A percentile compares a stretch with the other conserved stretches of the same genome.
These are phyloP conservation scores for Chalciporus pseudorubinellus DNA, from an alignment of 768 basidiomycete genomes.

Conservation along the genomic window DNA sequence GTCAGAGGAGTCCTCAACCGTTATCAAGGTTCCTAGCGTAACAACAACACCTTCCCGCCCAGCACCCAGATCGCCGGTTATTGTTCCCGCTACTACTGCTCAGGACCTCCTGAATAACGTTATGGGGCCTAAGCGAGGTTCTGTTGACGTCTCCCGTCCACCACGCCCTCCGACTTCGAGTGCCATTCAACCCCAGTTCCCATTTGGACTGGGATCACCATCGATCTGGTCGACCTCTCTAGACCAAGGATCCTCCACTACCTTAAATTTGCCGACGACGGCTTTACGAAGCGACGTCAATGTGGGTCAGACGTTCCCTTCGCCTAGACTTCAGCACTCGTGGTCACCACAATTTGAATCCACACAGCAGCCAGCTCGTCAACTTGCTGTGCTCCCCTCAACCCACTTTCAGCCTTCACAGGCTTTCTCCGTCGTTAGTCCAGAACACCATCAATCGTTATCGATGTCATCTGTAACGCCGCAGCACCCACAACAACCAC, in stretches of 20 bases:
- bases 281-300: constrained; percentile 15
- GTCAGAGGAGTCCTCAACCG: constrained; percentile 2
- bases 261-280: constrained; percentile 10
- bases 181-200: constrained; percentile 41
- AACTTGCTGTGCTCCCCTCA: constrained; percentile 5
- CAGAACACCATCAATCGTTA: constrained; percentile 15
- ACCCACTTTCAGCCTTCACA: constrained; percentile 12
- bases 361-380: constrained; percentile 18
- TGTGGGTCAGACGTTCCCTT: constrained; percentile 9
- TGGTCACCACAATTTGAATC: constrained; percentile 30
- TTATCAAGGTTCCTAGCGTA: constrained; percentile 1
- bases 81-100: constrained; percentile 51
- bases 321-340: constrained; percentile 11
- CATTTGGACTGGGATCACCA: constrained; percentile 55
- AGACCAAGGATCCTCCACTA: constrained; percentile 39
- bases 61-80: constrained; percentile 23
- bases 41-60: constrained; percentile 21
- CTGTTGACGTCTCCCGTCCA: constrained; percentile 16
- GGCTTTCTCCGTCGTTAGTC: constrained; percentile 6
- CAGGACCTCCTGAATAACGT: constrained; percentile 60
- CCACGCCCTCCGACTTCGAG: constrained; percentile 19
- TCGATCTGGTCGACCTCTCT: constrained; percentile 69
- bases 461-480: constrained; percentile 13
- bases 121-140: constrained; percentile 21
- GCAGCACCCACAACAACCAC: constrained; percentile 17